Conservation (phyloP, 306 rosid species). For the Cicer pinnatifidum region DNA sequence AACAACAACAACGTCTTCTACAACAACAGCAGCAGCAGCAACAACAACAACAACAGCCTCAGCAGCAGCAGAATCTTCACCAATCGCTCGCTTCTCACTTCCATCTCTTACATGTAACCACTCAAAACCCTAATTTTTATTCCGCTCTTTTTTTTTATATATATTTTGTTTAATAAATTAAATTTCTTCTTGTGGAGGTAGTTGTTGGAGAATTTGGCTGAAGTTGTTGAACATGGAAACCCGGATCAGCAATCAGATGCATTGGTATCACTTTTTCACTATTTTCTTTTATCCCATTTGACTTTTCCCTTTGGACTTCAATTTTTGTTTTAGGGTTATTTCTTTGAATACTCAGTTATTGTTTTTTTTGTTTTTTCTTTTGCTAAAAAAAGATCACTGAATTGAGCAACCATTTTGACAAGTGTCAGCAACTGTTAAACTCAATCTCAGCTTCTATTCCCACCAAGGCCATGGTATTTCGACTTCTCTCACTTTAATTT, state of each 20-base stretch:
- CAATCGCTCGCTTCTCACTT: slow-evolving; percentile 92
- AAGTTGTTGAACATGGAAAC: slow-evolving; percentile 69
- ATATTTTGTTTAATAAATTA: neutral
- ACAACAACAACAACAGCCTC: slow-evolving; percentile 39
- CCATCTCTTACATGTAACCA: slow-evolving; percentile 66
- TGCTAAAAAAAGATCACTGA: slow-evolving; percentile 59
- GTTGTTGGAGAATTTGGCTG: slow-evolving; percentile 90
- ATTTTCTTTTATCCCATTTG: neutral
- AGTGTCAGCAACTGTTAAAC: slow-evolving; percentile 84
- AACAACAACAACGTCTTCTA: slow-evolving; percentile 51
- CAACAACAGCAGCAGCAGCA: slow-evolving; percentile 48
- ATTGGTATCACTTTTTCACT: slow-evolving; percentile 53
- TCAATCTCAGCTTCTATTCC: slow-evolving; percentile 79
- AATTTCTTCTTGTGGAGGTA: slow-evolving; percentile 43
- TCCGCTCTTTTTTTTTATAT: no score
- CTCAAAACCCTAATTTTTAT: slow-evolving; percentile 26
- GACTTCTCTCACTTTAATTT: slow-evolving; percentile 3
- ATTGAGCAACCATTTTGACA: slow-evolving; percentile 80
- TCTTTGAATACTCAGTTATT: neutral
- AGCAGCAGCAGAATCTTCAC: slow-evolving; percentile 65
- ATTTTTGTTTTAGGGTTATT: slow-evolving; percentile 11
- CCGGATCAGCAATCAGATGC: slow-evolving; percentile 89
- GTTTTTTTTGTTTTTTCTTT: slow-evolving; percentile 23
- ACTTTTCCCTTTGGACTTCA: neutral
- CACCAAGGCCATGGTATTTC: slow-evolving; percentile 83